A percentile compares a stretch with the other conserved stretches of the same genome.
These are phyloP conservation scores for Sclerotinia subarctica DNA, from an alignment of 2,329 filamentous ascomycete genomes.

Conservation along the genomic window DNA sequence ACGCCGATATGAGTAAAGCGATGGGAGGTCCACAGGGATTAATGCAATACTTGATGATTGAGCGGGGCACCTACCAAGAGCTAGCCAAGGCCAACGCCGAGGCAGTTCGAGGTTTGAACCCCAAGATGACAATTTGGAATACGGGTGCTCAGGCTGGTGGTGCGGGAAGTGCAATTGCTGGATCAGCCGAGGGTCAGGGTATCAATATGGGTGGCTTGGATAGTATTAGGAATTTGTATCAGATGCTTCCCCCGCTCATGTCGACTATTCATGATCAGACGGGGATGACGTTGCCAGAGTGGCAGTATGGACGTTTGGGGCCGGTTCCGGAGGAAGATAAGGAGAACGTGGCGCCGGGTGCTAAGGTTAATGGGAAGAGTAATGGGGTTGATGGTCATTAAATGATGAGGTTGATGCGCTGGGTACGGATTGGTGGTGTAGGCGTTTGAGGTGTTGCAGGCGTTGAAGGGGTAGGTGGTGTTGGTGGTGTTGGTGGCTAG, in stretches of 20 bases:
- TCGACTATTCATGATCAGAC: conserved; percentile 87
- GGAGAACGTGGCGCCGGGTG: background rate
- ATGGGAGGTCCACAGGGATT: conserved; percentile 76
- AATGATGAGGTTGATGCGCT: background rate
- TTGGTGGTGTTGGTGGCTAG: too few species aligned
- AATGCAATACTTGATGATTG: conserved; percentile 84
- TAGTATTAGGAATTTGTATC: conserved; percentile 73
- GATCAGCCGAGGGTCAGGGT: conserved; percentile 36
- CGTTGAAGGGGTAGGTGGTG: too few species aligned
- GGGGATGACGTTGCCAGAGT: conserved; percentile 73
- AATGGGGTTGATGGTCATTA: too few species aligned
- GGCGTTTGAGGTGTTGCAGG: background rate
- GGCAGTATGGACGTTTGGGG: conserved; percentile 59
- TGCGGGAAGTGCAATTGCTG: conserved; percentile 29
- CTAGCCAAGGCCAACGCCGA: conserved; percentile 75
- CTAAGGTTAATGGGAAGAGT: conserved; percentile 25
- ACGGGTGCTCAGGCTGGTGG: conserved; percentile 54
- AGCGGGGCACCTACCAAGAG: conserved; percentile 73
- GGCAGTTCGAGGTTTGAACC: conserved; percentile 73
- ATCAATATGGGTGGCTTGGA: conserved; percentile 53
- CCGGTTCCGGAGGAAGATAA: conserved; percentile 34
- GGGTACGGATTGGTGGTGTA: background rate
- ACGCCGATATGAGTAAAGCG: conserved; percentile 65
- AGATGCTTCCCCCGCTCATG: conserved; percentile 78
- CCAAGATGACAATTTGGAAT: conserved; percentile 91